A percentile compares a stretch with the other conserved stretches of the same genome.
Evolutionary conservation across 495 filamentous ascomycete species (phyloP).

Genomic region (Penicillium goetzii): DNA sequence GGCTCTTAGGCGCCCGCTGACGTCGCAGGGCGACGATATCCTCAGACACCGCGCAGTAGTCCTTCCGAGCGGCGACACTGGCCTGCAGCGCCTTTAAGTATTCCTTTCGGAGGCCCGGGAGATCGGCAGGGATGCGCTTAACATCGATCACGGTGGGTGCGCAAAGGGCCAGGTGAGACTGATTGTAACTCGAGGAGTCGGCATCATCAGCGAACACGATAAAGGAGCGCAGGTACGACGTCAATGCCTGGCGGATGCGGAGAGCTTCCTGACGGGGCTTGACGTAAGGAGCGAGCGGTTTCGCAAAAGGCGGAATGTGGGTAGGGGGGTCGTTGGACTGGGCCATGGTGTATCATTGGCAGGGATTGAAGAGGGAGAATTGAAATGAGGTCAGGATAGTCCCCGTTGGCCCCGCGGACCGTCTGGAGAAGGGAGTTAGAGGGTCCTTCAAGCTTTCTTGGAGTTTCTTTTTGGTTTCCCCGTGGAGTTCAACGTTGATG

Average conservation of each 20-base stretch:
- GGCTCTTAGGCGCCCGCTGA: conserved; percentile 18
- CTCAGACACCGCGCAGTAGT: conserved; percentile 44
- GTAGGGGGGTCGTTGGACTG: conserved; percentile 25
- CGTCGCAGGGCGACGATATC: conserved; percentile 28
- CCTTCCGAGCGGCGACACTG: conserved; percentile 57
- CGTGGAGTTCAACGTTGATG: conserved; percentile 15
- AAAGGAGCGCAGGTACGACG: conserved; percentile 46
- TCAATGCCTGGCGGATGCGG: conserved; percentile 50
- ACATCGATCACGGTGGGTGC: conserved; percentile 42
- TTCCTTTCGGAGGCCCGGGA: conserved; percentile 48
- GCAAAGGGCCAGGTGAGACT: conserved; percentile 43
- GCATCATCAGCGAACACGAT: conserved; percentile 40
- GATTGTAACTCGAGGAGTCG: conserved; percentile 25
- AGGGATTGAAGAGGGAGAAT: background rate
- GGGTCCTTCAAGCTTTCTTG: background rate
- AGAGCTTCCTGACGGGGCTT: conserved; percentile 49
- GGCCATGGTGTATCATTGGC: conserved; percentile 31
- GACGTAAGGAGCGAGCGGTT: conserved; percentile 51
- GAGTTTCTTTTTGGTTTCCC: background rate
- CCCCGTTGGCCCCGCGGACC: background rate
- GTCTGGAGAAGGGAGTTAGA: background rate
- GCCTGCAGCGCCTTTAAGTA: conserved; percentile 63
- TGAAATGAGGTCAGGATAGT: conserved; percentile 1
- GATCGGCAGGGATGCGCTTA: conserved; percentile 42
- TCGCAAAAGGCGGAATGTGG: conserved; percentile 48